These are phyloP conservation scores for Penicillium subrubescens DNA, from an alignment of 495 filamentous ascomycete species.

Conservation along the genomic window DNA sequence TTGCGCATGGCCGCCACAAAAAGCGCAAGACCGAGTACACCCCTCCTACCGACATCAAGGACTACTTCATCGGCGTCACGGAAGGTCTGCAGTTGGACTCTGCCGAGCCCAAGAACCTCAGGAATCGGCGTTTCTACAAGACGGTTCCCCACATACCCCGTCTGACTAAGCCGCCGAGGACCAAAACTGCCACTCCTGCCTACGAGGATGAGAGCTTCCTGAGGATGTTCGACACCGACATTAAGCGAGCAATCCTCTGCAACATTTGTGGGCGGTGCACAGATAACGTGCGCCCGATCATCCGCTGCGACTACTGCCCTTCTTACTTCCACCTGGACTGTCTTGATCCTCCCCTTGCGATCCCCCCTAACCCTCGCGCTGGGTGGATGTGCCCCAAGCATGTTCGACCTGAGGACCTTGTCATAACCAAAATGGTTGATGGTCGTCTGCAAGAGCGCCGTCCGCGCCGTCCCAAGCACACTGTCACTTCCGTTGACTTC, in stretches of 20 bases:
- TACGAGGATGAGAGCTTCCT: constrained; percentile 44
- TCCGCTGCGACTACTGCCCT: constrained; percentile 80
- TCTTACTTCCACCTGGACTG: constrained; percentile 91
- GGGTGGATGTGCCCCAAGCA: constrained; percentile 92
- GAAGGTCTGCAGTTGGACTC: constrained; percentile 14
- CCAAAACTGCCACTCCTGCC: constrained; percentile 5
- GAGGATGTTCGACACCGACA: constrained; percentile 64
- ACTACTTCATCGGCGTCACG: constrained; percentile 45
- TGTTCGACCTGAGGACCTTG: constrained; percentile 60
- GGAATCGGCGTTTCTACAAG: constrained; percentile 23
- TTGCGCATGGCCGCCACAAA: constrained; percentile 59
- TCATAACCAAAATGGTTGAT: constrained; percentile 50
- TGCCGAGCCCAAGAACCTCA: constrained; percentile 8
- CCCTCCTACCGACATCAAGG: constrained; percentile 66
- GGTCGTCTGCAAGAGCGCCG: constrained; percentile 45
- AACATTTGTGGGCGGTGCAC: constrained; percentile 64
- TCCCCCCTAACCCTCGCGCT: constrained; percentile 64
- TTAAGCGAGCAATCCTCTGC: constrained; percentile 64
- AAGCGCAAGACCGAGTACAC: constrained; percentile 69
- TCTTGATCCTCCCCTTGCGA: constrained; percentile 77
- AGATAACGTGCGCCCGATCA: constrained; percentile 60
- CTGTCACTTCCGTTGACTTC: constrained; percentile 11
- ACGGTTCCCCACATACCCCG: constrained; percentile 31
- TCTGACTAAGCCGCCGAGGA: constrained; percentile 31
- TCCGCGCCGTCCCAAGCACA: constrained; percentile 55